Conservation (phyloP, 495 filamentous ascomycete species). For the Aspergillus hancockii region DNA sequence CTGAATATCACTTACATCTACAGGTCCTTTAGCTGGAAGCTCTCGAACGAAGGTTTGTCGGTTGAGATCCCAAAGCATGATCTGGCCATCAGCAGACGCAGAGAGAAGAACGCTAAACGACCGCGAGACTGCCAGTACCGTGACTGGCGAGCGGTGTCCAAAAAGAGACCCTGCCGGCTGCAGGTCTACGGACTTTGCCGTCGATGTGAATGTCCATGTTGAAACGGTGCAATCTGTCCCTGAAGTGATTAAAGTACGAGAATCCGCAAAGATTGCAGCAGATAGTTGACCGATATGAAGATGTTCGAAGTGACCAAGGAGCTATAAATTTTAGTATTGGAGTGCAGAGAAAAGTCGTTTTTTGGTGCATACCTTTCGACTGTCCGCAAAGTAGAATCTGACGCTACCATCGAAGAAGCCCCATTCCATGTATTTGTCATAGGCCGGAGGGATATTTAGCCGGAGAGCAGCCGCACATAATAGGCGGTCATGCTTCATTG, state of each 20-base stretch:
- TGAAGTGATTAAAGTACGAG: slow-evolving; percentile 83
- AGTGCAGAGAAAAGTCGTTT: background rate
- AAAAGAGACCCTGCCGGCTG: slow-evolving; percentile 80
- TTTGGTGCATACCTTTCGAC: slow-evolving; percentile 53
- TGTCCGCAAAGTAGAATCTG: slow-evolving; percentile 82
- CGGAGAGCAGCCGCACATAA: slow-evolving; percentile 81
- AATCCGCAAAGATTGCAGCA: slow-evolving; percentile 79
- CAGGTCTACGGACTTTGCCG: slow-evolving; percentile 72
- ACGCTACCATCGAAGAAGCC: slow-evolving; percentile 91
- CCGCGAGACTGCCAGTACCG: slow-evolving; percentile 76
- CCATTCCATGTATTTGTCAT: slow-evolving; percentile 94
- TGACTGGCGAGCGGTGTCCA: slow-evolving; percentile 82
- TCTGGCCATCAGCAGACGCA: slow-evolving; percentile 74
- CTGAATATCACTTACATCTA: slow-evolving; percentile 45
- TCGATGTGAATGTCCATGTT: slow-evolving; percentile 69
- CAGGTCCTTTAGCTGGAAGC: slow-evolving; percentile 54
- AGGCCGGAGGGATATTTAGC: slow-evolving; percentile 81
- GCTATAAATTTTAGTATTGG: slow-evolving; percentile 28
- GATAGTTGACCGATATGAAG: slow-evolving; percentile 87
- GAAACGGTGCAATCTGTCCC: slow-evolving; percentile 90
- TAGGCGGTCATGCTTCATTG: slow-evolving; percentile 83
- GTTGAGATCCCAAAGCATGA: slow-evolving; percentile 93
- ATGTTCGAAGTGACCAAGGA: slow-evolving; percentile 87
- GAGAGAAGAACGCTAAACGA: slow-evolving; percentile 86
- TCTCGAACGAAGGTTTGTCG: slow-evolving; percentile 80